Evolutionary conservation across 345 rosid genomes (phyloP), one percentile per base, ranked within the genome.

Genomic region (Lenwebbia sp.): DNA sequence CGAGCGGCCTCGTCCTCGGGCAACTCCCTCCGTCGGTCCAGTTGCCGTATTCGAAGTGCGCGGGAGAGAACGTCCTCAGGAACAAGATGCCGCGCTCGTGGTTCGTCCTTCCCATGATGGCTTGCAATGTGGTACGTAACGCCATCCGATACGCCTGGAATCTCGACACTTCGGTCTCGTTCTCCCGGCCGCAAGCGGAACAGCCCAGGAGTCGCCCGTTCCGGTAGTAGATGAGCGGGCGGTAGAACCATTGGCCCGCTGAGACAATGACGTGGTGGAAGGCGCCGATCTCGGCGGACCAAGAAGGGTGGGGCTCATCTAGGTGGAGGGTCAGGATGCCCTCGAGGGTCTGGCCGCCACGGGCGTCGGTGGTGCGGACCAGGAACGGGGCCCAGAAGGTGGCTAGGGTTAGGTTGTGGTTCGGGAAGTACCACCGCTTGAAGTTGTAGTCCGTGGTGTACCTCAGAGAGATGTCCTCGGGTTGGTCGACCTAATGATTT

Each of bases 21-120:
- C 98, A 92, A 82, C 86, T 89, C n/a, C 99, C 98, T 33, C 96
- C 95, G 60, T 86, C 87, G 62, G 93, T 88, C 99, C 98, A 96
- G 1, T 86, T 91, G 33, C 96, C 96, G 57, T 89, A 85, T 86
- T 95, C 96, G 21, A 93, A 94, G 55, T 96, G 98, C 0, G 92
- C 85, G 0, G 95, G 98, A 21, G 96, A 90, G 85, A 88, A 91
- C 1, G 96, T 92, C 89, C 94, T 90, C 28, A 91, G 87, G 84
- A 91, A 89, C 26, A 92, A 90, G 4, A 84, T 47, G 78, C 83
- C 19, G 5, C 94, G 94, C 65, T 85, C 89, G 58, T 83, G 88
- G 76, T 86, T 86, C 74, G 89, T 84, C 12, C 88, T 90, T 52
- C 84, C 88, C 10, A 60, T 85, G 51, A 95, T 89, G 6, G 94